phyloP scores from a whole-genome alignment of 2,329 filamentous ascomycete genomes.

The Penicillium sp. region DNA sequence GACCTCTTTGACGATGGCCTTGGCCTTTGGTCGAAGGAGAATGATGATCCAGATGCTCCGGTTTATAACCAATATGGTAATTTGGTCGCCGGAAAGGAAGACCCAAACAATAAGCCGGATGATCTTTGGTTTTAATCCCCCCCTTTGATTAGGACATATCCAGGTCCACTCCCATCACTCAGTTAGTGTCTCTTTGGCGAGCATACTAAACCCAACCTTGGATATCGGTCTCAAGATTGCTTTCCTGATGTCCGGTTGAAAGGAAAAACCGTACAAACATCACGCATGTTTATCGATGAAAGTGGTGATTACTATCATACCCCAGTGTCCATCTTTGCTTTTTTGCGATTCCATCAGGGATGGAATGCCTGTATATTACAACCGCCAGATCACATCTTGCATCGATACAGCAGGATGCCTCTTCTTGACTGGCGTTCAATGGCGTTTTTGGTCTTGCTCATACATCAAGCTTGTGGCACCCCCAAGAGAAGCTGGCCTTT shows the following conservation, averaged over 20 bases:
- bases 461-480: background rate
- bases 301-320: background rate
- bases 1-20: constrained; percentile 52
- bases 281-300: background rate
- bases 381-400: background rate
- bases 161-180: background rate
- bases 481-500: background rate
- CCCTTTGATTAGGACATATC: too few species aligned
- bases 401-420: background rate
- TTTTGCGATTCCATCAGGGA: background rate
- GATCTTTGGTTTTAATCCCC: background rate
- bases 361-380: background rate
- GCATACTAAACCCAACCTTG: background rate
- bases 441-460: background rate
- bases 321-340: background rate
- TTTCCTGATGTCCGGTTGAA: background rate
- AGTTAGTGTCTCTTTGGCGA: background rate
- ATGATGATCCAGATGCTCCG: constrained; percentile 32
- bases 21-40: constrained; percentile 44
- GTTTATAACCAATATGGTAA: constrained; percentile 44
- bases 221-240: background rate
- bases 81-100: constrained; percentile 38
- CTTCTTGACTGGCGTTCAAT: background rate
- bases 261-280: background rate
- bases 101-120: constrained; percentile 11